These are phyloP conservation scores for Glycine latifolia DNA, from an alignment of 306 rosid species.

Conservation along the genomic window DNA sequence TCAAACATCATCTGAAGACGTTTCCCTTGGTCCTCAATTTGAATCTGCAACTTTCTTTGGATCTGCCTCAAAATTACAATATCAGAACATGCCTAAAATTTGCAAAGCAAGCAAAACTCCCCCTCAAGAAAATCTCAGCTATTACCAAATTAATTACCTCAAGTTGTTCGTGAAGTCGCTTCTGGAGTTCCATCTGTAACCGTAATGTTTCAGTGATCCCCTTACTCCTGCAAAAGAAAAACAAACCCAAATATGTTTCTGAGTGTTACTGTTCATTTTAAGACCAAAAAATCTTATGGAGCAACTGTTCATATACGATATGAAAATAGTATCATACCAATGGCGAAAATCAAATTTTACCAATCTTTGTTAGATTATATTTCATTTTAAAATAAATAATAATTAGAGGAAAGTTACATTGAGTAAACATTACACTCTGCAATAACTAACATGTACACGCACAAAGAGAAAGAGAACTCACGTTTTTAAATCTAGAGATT, in stretches of 20 bases:
- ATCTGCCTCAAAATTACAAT: slow-evolving; percentile 59
- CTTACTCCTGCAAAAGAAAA: slow-evolving; percentile 63
- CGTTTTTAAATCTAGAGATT: slow-evolving; percentile 76
- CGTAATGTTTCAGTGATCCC: slow-evolving; percentile 93
- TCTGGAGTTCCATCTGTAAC: slow-evolving; percentile 97
- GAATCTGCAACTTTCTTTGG: slow-evolving; percentile 87
- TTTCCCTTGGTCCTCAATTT: slow-evolving; percentile 90
- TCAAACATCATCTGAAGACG: slow-evolving; percentile 84
- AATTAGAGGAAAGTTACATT: slow-evolving; percentile 1
- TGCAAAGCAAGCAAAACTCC: neutral
- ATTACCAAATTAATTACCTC: slow-evolving; percentile 63
- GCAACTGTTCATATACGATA: neutral
- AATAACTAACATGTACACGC: neutral
- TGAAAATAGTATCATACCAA: slow-evolving; percentile 5
- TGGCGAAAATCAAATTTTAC: neutral
- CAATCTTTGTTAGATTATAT: neutral
- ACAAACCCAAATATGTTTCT: slow-evolving; percentile 20
- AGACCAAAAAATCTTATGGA: slow-evolving; percentile 8
- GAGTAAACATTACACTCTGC: slow-evolving; percentile 1
- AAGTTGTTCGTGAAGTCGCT: slow-evolving; percentile 96
- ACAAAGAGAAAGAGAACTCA: slow-evolving; percentile 48
- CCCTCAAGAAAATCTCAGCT: too few species aligned
- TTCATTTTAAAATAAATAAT: slow-evolving; percentile 13
- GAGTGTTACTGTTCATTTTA: slow-evolving; percentile 20
- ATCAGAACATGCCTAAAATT: slow-evolving; percentile 43